Evolutionary conservation across 1,139 yeast genomes (phyloP), one percentile per base, ranked within the genome.

Genomic region (Saccharomyces hybrid): DNA sequence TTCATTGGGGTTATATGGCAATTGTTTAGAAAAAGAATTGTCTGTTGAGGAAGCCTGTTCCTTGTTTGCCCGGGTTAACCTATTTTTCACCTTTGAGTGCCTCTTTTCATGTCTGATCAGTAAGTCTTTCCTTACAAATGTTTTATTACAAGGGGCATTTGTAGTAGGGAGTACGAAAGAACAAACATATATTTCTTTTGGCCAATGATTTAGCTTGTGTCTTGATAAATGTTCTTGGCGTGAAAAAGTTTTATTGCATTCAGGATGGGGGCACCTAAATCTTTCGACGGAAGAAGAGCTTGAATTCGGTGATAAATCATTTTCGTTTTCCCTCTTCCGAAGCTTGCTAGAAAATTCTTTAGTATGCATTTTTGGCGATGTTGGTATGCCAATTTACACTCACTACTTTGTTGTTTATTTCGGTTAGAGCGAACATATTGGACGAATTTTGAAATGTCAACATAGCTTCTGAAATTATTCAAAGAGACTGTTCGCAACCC

Each of bases 101-200:
- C 86, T 68, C 60, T 78, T 79, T 51, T 77, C 61, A 63, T 82
- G 87, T 52, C 86, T 69, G 4, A 71, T 73, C 25, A 75, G 65
- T 47, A 82, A 65, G 63, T 82, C 87, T 54, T 75, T 78, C 29
- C 87, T 73, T 1, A 83, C 88, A 73, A 83, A 83, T 0, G 84
- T 80, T 64, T 80, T 80, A 4, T 70, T 66, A 62, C 88, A 83
- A 5, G 73, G 71, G 2, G 70, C 69, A 25, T 59, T 57, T 4
- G 62, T 56, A n/a, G 56, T 59, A 14, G 64, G 61, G 34, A 56
- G 62, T 8, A 61, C 57, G 75, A 77, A 76, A 1, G 74, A 64
- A 62, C 88, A 83, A 28, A 68, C 70, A 60, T 73, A 82, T 3
- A 82, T 72, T 41, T 71, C 70, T 23, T 73, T 68, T 2, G 76